These are phyloP conservation scores for Diaporthe longicolla DNA, from an alignment of 2,329 filamentous ascomycete genomes.

Conservation along the genomic window DNA sequence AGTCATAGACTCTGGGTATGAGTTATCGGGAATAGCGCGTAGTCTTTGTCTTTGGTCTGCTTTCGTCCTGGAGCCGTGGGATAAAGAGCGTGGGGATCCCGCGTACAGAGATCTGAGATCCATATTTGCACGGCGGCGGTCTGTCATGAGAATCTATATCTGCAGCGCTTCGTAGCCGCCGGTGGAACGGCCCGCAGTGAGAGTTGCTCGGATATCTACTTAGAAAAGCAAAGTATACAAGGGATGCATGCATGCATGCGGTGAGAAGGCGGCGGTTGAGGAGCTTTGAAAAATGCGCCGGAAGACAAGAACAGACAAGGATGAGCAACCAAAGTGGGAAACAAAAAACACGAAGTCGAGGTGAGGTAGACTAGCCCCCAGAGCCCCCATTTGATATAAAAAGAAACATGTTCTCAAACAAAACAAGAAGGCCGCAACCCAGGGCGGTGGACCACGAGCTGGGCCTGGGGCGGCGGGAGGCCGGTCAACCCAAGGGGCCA, in stretches of 20 bases:
- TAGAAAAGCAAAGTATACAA: constrained; percentile 19
- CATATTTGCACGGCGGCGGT: constrained; percentile 24
- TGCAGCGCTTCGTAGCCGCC: constrained; percentile 42
- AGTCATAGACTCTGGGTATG: constrained; percentile 38
- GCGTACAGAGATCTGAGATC: constrained; percentile 38
- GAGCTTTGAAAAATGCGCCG: background rate
- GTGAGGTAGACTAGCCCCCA: constrained; percentile 1
- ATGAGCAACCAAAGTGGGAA: constrained; percentile 17
- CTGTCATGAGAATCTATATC: background rate
- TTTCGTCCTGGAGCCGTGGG: background rate
- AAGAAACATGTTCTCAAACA: constrained; percentile 39
- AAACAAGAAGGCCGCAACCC: constrained; percentile 35
- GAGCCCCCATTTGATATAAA: constrained; percentile 30
- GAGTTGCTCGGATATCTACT: background rate
- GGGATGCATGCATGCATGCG: constrained; percentile 38
- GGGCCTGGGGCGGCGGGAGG: constrained; percentile 16
- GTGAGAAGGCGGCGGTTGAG: constrained; percentile 2
- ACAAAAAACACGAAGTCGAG: constrained; percentile 15
- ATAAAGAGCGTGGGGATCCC: constrained; percentile 33
- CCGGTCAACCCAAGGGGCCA: constrained; percentile 9
- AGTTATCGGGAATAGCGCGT: constrained; percentile 29
- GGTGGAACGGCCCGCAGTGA: constrained; percentile 31
- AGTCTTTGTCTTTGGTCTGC: constrained; percentile 30
- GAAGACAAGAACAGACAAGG: constrained; percentile 7
- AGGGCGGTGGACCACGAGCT: constrained; percentile 24